A percentile compares a stretch with the other conserved stretches of the same genome.
phyloP scores from a whole-genome alignment of 176 grass and related monocot species.

The bread wheat (Triticum aestivum) region IWGSC_CS_RefSeq_v2.1 NC_057797.1:733775250-733775749 shows the following conservation, averaged over 20 bases:
- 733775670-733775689: slow-evolving; percentile 28
- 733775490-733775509: slow-evolving; percentile 33
- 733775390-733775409: slow-evolving; percentile 49
- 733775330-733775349: slow-evolving; percentile 41
- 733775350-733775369: slow-evolving; percentile 45
- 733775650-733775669: slow-evolving; percentile 31
- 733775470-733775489: slow-evolving; percentile 21
- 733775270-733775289: slow-evolving; percentile 61
- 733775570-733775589: slow-evolving; percentile 40
- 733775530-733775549: slow-evolving; percentile 26
- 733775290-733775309: slow-evolving; percentile 66
- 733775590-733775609: slow-evolving; percentile 44
- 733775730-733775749: slow-evolving; percentile 23
- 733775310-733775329: slow-evolving; percentile 55
- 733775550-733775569: slow-evolving; percentile 55
- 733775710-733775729: slow-evolving; percentile 42
- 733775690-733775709: slow-evolving; percentile 35
- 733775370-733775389: not conserved
- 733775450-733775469: slow-evolving; percentile 39
- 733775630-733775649: slow-evolving; percentile 15
- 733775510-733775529: slow-evolving; percentile 21
- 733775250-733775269: slow-evolving; percentile 65
- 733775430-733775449: slow-evolving; percentile 63
- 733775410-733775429: slow-evolving; percentile 68
- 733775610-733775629: slow-evolving; percentile 49